These are phyloP conservation scores for Staphylotrichum tortipilum DNA, from an alignment of 495 filamentous ascomycete species.

Conservation along the genomic window DNA sequence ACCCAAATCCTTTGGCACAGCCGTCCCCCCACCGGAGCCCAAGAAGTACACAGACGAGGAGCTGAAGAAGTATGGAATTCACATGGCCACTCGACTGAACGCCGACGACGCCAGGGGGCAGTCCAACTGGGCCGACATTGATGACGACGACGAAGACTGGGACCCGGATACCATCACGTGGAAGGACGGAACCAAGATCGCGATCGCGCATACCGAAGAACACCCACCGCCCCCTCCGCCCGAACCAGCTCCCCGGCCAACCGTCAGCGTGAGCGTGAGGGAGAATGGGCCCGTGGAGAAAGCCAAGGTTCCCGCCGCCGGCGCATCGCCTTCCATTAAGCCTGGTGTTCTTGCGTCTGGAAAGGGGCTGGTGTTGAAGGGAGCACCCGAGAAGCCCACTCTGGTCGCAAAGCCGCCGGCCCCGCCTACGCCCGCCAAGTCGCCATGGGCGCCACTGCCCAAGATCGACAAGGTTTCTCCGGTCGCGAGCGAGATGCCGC, in stretches of 20 bases:
- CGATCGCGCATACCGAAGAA: slow-evolving; percentile 57
- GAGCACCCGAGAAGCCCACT: slow-evolving; percentile 63
- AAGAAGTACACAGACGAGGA: slow-evolving; percentile 98
- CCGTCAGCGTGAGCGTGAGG: slow-evolving; percentile 17
- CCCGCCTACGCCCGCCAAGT: slow-evolving; percentile 66
- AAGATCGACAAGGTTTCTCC: slow-evolving; percentile 76
- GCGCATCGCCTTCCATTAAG: slow-evolving; percentile 31
- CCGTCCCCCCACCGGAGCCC: slow-evolving; percentile 65
- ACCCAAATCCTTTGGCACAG: slow-evolving; percentile 31
- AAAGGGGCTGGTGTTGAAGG: slow-evolving; percentile 54
- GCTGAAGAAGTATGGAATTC: slow-evolving; percentile 90
- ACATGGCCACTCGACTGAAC: slow-evolving; percentile 84
- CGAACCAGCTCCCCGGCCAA: slow-evolving; percentile 10
- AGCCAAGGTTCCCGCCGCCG: slow-evolving; percentile 30
- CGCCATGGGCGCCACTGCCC: slow-evolving; percentile 82
- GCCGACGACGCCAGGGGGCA: slow-evolving; percentile 67
- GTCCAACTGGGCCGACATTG: slow-evolving; percentile 95
- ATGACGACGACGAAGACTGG: slow-evolving; percentile 98
- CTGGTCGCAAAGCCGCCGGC: slow-evolving; percentile 71
- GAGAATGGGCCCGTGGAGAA: slow-evolving; percentile 30
- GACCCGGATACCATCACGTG: slow-evolving; percentile 92
- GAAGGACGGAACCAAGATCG: slow-evolving; percentile 94
- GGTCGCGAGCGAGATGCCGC: slow-evolving; percentile 40
- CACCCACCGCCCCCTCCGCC: slow-evolving; percentile 20
- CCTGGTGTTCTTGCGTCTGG: slow-evolving; percentile 35